Evolutionary conservation across 345 rosid species (phyloP).

Genomic region (Citrus unshiu): DNA sequence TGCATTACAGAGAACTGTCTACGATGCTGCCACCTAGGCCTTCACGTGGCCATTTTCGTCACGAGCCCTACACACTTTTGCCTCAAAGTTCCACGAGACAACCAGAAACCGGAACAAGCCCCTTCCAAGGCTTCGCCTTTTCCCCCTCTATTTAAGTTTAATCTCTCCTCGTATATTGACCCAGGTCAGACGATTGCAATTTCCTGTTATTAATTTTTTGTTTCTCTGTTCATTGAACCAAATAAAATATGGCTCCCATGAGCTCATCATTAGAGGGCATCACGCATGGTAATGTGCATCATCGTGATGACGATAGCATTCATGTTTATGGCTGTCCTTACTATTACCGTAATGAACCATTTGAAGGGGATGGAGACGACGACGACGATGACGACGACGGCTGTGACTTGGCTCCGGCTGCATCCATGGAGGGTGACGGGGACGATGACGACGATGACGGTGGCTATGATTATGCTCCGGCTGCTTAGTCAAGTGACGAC

Average conservation of each 20-base stretch:
- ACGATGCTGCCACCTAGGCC: not conserved
- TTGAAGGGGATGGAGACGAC: slow-evolving; percentile 12
- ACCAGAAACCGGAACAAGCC: not conserved
- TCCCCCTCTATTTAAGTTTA: not conserved
- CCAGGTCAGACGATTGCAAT: not conserved
- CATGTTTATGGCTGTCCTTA: not conserved
- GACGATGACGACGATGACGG: slow-evolving; percentile 21
- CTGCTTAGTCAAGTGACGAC: slow-evolving; percentile 15
- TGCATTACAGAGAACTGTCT: not conserved
- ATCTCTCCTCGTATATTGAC: not conserved
- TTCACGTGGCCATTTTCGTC: not conserved
- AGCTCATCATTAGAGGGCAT: not conserved
- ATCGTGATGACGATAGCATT: not conserved
- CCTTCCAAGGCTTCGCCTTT: not conserved
- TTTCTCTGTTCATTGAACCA: not conserved
- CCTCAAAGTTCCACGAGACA: slow-evolving; percentile 13
- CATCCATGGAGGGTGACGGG: slow-evolving; percentile 14
- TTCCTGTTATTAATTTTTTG: not conserved
- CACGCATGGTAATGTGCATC: slow-evolving; percentile 1
- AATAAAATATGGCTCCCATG: not conserved
- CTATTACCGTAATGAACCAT: not conserved
- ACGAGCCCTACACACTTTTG: not conserved
- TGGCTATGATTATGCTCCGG: slow-evolving; percentile 30
- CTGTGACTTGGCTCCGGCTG: slow-evolving; percentile 5
- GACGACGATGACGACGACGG: slow-evolving; percentile 1